These are phyloP conservation scores for Coffea eugenioides DNA, from an alignment of 257 asterid species.

Conservation along the genomic window DNA sequence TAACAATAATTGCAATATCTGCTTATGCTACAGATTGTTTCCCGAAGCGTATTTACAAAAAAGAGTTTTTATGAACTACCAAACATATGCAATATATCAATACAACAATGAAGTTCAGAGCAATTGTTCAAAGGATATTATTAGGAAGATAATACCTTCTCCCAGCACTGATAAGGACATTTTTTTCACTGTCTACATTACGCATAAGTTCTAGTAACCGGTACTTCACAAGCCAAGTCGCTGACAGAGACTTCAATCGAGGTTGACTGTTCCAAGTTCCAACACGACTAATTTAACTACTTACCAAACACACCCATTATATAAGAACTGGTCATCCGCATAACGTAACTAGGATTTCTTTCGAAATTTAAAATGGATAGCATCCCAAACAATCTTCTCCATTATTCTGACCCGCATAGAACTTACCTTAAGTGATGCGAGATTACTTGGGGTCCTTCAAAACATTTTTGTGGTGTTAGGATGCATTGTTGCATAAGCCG, in stretches of 20 bases:
- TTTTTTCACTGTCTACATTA: not conserved
- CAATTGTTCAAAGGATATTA: not conserved
- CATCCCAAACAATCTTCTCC: not conserved
- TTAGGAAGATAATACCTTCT: not conserved
- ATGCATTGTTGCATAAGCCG: not conserved
- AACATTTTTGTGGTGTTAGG: not conserved
- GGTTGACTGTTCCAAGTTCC: no score
- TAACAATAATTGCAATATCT: not conserved
- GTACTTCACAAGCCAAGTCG: constrained; percentile 3
- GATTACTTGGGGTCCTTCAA: not conserved
- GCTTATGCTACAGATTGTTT: not conserved
- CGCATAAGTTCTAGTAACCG: not conserved
- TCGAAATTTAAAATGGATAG: not conserved
- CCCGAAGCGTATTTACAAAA: not conserved
- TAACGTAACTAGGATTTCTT: constrained; percentile 11
- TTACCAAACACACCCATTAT: not conserved
- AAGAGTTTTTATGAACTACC: no score
- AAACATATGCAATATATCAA: not conserved
- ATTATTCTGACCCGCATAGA: not conserved
- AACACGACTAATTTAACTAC: no score
- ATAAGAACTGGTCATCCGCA: not conserved
- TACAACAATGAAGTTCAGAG: not conserved
- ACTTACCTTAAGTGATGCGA: not conserved
- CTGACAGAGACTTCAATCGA: not conserved
- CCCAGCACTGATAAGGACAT: not conserved